Evolutionary conservation across 139 green algal genomes (phyloP), one percentile per base, ranked within the genome.

Genomic region (Asterochloris sp.): DNA sequence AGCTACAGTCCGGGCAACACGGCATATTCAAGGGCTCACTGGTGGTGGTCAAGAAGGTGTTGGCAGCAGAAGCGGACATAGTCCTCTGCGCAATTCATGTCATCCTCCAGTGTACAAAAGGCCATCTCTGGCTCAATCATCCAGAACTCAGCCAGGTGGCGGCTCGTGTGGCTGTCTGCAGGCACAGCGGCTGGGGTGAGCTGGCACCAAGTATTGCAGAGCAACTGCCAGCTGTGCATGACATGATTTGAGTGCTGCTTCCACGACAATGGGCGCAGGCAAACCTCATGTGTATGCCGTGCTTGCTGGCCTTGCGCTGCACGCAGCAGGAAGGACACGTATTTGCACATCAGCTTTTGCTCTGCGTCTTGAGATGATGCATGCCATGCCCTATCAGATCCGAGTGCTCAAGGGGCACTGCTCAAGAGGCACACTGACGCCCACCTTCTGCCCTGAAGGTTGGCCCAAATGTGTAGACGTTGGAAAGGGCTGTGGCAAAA

Each of bases 141-240:
- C 96, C 96, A 98, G 87, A 99, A 99, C 89, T 99, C 96, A 19
- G 97, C 96, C 76, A 99, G 87, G 89, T 99, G 97, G 62, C 97
- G 91, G 14, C 91, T 89, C 76, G 95, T 81, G 27, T 81, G 76
- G 26, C 61, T 91, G 19, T 79, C 74, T 79, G 74, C 74, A 71
- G 17, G 19, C 8, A 71, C 66, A 71, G 19, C 21, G 66, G 19
- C 66, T 21, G 21, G 19, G 10, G 17, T 21, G 21, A 24, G 17
- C 66, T 71, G 17, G 17, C 66, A 71, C 4, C 66, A 71, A 12
- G 17, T 2, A 54, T 10, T 54, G 38, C 4, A 54, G 38, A 54
- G 38, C 38, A 54, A 10, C 4, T 54, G 38, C 4, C 38, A 54
- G 38, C 38, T 54, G 38, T 6, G 38, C 38, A 54, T 54, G 38